Base-by-base conservation (phyloP, 2,329 filamentous ascomycete species). In the Xylariales sp. region DNA sequence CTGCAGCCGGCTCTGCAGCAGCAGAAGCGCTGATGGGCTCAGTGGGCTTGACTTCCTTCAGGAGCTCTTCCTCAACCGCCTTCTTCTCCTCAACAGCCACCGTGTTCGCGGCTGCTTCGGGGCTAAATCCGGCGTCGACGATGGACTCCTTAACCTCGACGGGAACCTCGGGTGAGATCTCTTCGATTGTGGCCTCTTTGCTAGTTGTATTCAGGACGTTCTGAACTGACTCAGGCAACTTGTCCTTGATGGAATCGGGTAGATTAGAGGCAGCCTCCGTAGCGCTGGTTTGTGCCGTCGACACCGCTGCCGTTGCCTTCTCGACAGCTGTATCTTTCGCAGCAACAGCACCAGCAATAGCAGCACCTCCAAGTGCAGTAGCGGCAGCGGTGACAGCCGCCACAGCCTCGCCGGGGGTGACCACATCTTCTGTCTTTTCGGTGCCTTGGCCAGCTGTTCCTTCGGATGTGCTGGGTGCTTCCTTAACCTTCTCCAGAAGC, bases 61-160 rank as follows among this genome's bases (percentile, higher is more conserved):
- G 67, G 7, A 94, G 70, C 64, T 95, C 84, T 18, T 76, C 61
- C 66, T 94, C 88, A 5, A 89, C 72, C 8, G 69, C 72, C 58
- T 77, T 78, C 76, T 93, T 93, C 51, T 90, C 85, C 45, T 75
- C 65, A 6, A 93, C 85, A 14, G 81, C 84, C 39, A 72, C 71
- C 2, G 78, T 67, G 60, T 81, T 83, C 39, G 76, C 74, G 24
- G 84, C 77, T 23, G 87, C 87, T 62, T 93, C 88, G 7, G 86
- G 83, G 43, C 67, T 70, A 52, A 72, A 60, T 38, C 78, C 74
- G 16, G 84, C 74, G 52, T 74, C 68, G 27, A 63, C 55, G 33
- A 80, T 73, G 6, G 76, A 78, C 48, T 77, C 66, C 60, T 75
- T 74, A 14, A 81, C 78, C 47, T 75, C 67, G 18, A 57, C 54